Percentiles rank a stretch among this genome's conserved stretches.
Conservation (phyloP, 78 protist species). For the Guillardia theta region DNA sequence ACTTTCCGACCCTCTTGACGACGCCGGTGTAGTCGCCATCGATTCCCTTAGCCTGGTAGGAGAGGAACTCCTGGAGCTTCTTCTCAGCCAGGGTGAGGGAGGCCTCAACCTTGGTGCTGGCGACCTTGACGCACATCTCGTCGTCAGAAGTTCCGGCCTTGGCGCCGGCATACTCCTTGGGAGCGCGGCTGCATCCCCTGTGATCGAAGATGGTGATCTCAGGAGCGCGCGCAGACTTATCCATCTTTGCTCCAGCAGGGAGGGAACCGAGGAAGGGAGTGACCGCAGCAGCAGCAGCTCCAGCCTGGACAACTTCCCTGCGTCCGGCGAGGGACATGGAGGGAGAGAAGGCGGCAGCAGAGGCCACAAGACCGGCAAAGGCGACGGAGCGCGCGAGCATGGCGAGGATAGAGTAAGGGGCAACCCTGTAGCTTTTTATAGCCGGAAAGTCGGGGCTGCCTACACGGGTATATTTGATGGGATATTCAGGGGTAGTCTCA, state of each 20-base stretch:
- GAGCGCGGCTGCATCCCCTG: conserved; percentile 23
- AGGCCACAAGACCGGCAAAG: neutral
- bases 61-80: conserved; percentile 23
- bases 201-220: conserved; percentile 35
- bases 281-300: conserved; percentile 29
- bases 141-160: neutral
- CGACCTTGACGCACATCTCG: conserved; percentile 35
- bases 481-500: no score
- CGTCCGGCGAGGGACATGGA: neutral
- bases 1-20: no score
- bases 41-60: conserved; percentile 29
- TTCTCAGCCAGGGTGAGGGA: neutral
- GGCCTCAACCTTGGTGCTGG: neutral
- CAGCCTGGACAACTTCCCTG: conserved; percentile 21
- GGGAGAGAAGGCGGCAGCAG: neutral
- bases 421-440: no score
- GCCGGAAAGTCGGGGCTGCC: no score
- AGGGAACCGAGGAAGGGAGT: neutral
- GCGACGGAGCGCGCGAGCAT: neutral
- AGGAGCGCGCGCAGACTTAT: conserved; percentile 11
- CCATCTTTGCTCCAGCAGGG: neutral
- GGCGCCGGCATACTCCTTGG: conserved; percentile 11
- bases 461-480: no score
- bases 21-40: conserved; percentile 28
- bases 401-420: neutral